Percentiles rank a stretch among this genome's conserved stretches.
These are phyloP conservation scores for Tephrocybe sp. DNA, from an alignment of 768 basidiomycete species.

Conservation along the genomic window DNA sequence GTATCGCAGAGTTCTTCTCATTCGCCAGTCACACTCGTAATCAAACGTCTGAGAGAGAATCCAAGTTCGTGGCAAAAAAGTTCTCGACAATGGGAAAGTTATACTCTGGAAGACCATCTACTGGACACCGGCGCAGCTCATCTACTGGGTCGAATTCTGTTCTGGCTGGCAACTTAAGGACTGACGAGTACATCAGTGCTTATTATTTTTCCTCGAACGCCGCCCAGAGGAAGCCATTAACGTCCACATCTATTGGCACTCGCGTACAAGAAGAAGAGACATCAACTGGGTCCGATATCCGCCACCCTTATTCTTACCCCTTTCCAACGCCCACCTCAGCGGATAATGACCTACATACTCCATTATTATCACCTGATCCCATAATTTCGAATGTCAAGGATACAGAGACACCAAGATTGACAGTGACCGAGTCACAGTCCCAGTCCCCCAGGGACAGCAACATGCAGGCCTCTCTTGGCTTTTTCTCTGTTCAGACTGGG, in stretches of 20 bases:
- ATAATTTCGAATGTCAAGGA: conserved; percentile 2
- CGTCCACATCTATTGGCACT: too few species aligned
- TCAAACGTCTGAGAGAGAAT: background rate
- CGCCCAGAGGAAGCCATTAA: background rate
- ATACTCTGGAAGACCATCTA: background rate
- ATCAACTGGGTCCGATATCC: conserved; percentile 17
- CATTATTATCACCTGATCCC: conserved; percentile 11
- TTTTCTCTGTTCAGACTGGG: conserved; percentile 1
- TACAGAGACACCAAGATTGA: conserved; percentile 23
- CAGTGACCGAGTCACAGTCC: conserved; percentile 27
- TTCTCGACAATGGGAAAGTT: conserved; percentile 4
- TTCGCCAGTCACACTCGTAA: conserved; percentile 31
- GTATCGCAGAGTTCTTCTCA: conserved; percentile 51
- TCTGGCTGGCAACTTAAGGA: background rate
- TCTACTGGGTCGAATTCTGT: conserved; percentile 16
- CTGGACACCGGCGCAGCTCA: conserved; percentile 14
- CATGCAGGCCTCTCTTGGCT: conserved; percentile 1
- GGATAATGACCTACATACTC: conserved; percentile 14
- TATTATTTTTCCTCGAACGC: conserved; percentile 34
- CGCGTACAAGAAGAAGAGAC: background rate
- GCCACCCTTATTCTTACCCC: conserved; percentile 18
- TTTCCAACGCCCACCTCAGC: conserved; percentile 20
- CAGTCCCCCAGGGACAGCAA: background rate
- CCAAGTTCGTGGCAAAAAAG: conserved; percentile 1
- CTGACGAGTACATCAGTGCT: conserved; percentile 46